A percentile compares a stretch with the other conserved stretches of the same genome.
phyloP scores from a whole-genome alignment of 495 filamentous ascomycete genomes.

The Pseudoneurospora amorphoporcata region DNA sequence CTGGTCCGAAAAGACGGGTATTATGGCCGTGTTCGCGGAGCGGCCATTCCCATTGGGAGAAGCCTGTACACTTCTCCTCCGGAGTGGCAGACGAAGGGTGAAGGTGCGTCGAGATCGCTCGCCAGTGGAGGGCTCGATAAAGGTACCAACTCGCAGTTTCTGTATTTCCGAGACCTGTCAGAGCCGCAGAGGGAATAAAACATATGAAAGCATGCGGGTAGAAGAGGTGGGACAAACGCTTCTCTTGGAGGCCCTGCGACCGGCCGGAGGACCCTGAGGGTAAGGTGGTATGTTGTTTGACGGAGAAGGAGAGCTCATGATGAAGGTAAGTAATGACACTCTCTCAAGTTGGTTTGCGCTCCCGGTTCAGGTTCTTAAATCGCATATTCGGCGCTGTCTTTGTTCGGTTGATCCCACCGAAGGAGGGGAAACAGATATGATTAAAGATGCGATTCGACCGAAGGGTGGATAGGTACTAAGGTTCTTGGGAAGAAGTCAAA shows the following conservation, averaged over 20 bases:
- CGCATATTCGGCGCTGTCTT: not conserved
- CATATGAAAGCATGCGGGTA: not conserved
- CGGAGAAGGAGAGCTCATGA: slow-evolving; percentile 24
- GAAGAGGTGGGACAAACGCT: slow-evolving; percentile 15
- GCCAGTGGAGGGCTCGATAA: slow-evolving; percentile 50
- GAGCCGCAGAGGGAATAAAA: not conserved
- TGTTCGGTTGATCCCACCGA: not conserved
- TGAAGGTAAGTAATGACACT: not conserved
- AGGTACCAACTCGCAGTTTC: slow-evolving; percentile 52
- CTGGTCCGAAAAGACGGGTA: slow-evolving; percentile 6
- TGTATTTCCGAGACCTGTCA: slow-evolving; percentile 7
- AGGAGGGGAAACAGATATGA: not conserved
- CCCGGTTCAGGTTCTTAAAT: not conserved
- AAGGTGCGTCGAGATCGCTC: slow-evolving; percentile 49
- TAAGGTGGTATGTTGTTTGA: not conserved
- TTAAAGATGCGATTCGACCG: not conserved
- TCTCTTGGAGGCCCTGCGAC: slow-evolving; percentile 24
- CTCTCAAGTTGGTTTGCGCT: not conserved
- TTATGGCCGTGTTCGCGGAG: slow-evolving; percentile 1
- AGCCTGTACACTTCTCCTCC: slow-evolving; percentile 9
- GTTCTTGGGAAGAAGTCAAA: not conserved
- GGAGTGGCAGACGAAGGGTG: slow-evolving; percentile 35
- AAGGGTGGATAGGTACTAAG: not conserved
- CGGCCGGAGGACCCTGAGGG: slow-evolving; percentile 5
- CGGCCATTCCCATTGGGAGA: slow-evolving; percentile 11